Conservation (phyloP, 345 rosid species). For the Moricandia moricandioides region DNA sequence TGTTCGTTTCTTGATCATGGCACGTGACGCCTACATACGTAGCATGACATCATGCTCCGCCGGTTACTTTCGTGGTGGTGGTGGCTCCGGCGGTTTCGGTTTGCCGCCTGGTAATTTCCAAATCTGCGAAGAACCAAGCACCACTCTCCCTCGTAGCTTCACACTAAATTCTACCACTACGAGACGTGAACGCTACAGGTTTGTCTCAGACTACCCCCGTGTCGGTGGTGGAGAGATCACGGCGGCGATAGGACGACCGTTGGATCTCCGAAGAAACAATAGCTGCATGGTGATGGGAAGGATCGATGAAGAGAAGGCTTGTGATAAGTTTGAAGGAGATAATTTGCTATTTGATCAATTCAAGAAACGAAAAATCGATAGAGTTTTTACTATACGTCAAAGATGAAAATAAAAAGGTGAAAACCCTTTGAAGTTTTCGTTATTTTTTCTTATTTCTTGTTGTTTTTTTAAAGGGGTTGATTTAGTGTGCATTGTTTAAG, state of each 20-base stretch:
- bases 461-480: background rate
- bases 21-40: slow-evolving; percentile 55
- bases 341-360: background rate
- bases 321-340: slow-evolving; percentile 43
- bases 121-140: slow-evolving; percentile 26
- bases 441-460: background rate
- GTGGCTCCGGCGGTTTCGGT: slow-evolving; percentile 39
- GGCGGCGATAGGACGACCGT: slow-evolving; percentile 21
- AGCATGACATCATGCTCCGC: slow-evolving; percentile 61
- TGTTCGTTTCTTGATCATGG: slow-evolving; percentile 43
- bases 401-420: background rate
- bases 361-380: slow-evolving; percentile 3
- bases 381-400: slow-evolving; percentile 1
- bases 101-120: slow-evolving; percentile 43
- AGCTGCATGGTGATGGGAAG: slow-evolving; percentile 47
- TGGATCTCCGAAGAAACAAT: slow-evolving; percentile 28
- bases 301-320: slow-evolving; percentile 72
- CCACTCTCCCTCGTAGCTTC: slow-evolving; percentile 49
- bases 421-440: background rate
- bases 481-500: slow-evolving; percentile 7
- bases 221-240: slow-evolving; percentile 14
- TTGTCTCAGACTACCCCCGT: slow-evolving; percentile 40
- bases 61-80: slow-evolving; percentile 32
- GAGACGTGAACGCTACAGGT: slow-evolving; percentile 30
- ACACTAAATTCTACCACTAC: slow-evolving; percentile 40